phyloP scores from a whole-genome alignment of 1,139 yeast genomes.

The Waltiozyma sp. region DNA sequence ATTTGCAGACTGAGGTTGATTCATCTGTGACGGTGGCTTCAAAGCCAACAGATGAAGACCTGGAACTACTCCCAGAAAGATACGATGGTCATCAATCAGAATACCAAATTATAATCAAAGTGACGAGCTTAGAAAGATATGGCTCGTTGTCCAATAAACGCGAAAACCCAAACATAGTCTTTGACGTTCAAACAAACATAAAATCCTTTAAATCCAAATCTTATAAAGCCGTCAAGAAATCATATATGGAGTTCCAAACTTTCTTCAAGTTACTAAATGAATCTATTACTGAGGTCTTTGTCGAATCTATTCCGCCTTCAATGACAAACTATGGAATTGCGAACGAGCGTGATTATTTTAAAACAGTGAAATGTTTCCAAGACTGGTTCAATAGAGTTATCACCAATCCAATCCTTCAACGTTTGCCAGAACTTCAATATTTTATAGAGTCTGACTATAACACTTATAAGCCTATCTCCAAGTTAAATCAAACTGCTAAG shows the following conservation, averaged over 20 bases:
- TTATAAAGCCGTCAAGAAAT: slow-evolving; percentile 70
- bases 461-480: slow-evolving; percentile 51
- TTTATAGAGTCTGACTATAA: slow-evolving; percentile 87
- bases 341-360: slow-evolving; percentile 67
- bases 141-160: slow-evolving; percentile 24
- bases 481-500: slow-evolving; percentile 52
- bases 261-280: slow-evolving; percentile 70
- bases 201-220: slow-evolving; percentile 65
- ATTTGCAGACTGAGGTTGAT: not conserved
- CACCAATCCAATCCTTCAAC: slow-evolving; percentile 61
- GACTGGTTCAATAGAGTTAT: slow-evolving; percentile 78
- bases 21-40: not conserved
- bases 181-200: slow-evolving; percentile 38
- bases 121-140: slow-evolving; percentile 25
- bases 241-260: slow-evolving; percentile 65
- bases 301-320: slow-evolving; percentile 76
- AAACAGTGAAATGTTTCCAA: slow-evolving; percentile 54
- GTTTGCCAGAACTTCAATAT: slow-evolving; percentile 82
- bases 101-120: slow-evolving; percentile 20
- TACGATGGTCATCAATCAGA: slow-evolving; percentile 9
- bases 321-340: slow-evolving; percentile 71
- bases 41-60: not conserved
- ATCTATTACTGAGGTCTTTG: slow-evolving; percentile 85
- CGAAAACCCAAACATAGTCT: slow-evolving; percentile 26
- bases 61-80: slow-evolving; percentile 17